Conservation (phyloP, 2,329 filamentous ascomycete genomes). For the Fulvia fulva region DNA sequence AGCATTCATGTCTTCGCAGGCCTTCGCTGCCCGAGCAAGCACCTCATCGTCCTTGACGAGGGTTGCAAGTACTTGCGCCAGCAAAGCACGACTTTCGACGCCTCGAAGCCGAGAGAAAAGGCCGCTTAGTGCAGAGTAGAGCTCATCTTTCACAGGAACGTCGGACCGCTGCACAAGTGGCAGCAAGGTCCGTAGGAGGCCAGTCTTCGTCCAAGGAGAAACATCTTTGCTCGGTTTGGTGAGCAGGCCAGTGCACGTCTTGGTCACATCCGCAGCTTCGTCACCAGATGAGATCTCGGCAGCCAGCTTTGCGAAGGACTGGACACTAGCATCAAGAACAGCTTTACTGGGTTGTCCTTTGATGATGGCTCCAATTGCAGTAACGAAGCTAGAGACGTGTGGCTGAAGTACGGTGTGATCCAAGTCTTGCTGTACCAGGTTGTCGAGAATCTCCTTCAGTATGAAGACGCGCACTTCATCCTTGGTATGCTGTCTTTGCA, state of each 20-base stretch:
- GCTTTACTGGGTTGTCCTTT: constrained; percentile 64
- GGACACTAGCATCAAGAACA: constrained; percentile 73
- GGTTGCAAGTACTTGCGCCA: constrained; percentile 69
- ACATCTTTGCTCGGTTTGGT: constrained; percentile 81
- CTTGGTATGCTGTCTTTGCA: constrained; percentile 70
- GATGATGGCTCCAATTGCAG: constrained; percentile 48
- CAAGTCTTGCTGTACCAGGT: constrained; percentile 58
- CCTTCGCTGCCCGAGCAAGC: constrained; percentile 58
- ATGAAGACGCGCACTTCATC: constrained; percentile 83
- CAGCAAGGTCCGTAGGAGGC: constrained; percentile 74
- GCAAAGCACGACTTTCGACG: constrained; percentile 65
- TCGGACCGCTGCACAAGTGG: constrained; percentile 52
- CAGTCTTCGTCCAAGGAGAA: constrained; percentile 75
- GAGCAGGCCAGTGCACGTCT: constrained; percentile 75
- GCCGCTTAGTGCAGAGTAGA: constrained; percentile 71
- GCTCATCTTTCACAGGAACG: constrained; percentile 40
- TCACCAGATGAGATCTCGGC: constrained; percentile 63
- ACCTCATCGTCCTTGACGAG: constrained; percentile 63
- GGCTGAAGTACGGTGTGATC: constrained; percentile 59
- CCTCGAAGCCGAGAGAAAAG: constrained; percentile 92
- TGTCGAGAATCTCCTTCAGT: constrained; percentile 67
- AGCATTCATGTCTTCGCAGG: constrained; percentile 79
- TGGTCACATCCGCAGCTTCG: constrained; percentile 72
- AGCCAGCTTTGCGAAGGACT: constrained; percentile 72
- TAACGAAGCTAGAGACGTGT: constrained; percentile 64